phyloP scores from a whole-genome alignment of 176 grass and related monocot genomes.

The maize (Zea mays) region Zm-B73-REFERENCE-NAM-5.0 NC_050100.1:56986001-56986500 shows the following conservation, averaged over 20 bases:
- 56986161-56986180: slow-evolving; percentile 10
- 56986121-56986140: not conserved
- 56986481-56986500: too few relatives aligned
- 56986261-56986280: slow-evolving; percentile 39
- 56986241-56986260: slow-evolving; percentile 20
- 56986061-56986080: slow-evolving; percentile 10
- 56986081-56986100: slow-evolving; percentile 19
- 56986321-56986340: slow-evolving; percentile 39
- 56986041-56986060: slow-evolving; percentile 21
- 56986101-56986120: slow-evolving; percentile 29
- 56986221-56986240: slow-evolving; percentile 25
- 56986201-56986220: slow-evolving; percentile 43
- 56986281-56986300: slow-evolving; percentile 26
- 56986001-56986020: slow-evolving; percentile 79
- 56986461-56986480: not conserved
- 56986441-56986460: not conserved
- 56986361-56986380: slow-evolving; percentile 42
- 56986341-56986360: slow-evolving; percentile 45
- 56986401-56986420: slow-evolving; percentile 19
- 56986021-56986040: not conserved
- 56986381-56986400: not conserved
- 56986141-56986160: slow-evolving; percentile 19
- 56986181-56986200: slow-evolving; percentile 27
- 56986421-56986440: slow-evolving; percentile 25
- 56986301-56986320: slow-evolving; percentile 16